Evolutionary conservation across 495 filamentous ascomycete species (phyloP).

Genomic region (Endocarpon pusillum): DNA sequence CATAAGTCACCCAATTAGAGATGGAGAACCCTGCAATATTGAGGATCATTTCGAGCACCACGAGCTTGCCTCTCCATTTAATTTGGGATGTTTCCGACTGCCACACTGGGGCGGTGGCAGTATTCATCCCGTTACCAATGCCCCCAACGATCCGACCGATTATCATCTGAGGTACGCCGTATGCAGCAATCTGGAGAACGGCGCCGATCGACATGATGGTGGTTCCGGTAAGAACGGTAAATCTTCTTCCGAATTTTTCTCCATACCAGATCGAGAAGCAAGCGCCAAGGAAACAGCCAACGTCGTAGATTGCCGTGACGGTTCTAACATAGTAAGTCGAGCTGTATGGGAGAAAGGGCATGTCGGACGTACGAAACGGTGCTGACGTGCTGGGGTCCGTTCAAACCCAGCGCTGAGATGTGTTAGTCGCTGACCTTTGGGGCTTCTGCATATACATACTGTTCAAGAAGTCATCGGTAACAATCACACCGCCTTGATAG

Average conservation of each 20-base stretch:
- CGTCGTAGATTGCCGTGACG: constrained; percentile 34
- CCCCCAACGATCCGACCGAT: constrained; percentile 32
- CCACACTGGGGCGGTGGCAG: constrained; percentile 35
- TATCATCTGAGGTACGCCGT: constrained; percentile 32
- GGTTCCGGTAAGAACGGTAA: constrained; percentile 32
- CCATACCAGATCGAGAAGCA: constrained; percentile 31
- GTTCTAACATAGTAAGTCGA: too few relatives aligned
- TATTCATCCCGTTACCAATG: constrained; percentile 31
- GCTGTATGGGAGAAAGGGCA: too few relatives aligned
- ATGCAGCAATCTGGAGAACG: constrained; percentile 35
- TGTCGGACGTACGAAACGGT: too few relatives aligned
- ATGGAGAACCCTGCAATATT: constrained; percentile 44
- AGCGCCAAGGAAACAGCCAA: constrained; percentile 43
- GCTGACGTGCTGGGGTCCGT: too few relatives aligned
- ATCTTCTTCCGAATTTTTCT: constrained; percentile 35
- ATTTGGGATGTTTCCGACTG: constrained; percentile 41
- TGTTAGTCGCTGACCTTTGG: constrained; percentile 1
- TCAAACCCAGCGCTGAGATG: too few relatives aligned
- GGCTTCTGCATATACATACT: constrained; percentile 5
- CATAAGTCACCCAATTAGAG: constrained; percentile 41
- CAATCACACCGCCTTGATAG: constrained; percentile 17
- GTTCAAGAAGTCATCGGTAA: constrained; percentile 13
- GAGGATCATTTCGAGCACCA: constrained; percentile 44
- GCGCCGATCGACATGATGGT: constrained; percentile 37
- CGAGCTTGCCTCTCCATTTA: constrained; percentile 42